Evolutionary conservation across 2,329 filamentous ascomycete species (phyloP).

Genomic region (Aureobasidium leucospermi): DNA sequence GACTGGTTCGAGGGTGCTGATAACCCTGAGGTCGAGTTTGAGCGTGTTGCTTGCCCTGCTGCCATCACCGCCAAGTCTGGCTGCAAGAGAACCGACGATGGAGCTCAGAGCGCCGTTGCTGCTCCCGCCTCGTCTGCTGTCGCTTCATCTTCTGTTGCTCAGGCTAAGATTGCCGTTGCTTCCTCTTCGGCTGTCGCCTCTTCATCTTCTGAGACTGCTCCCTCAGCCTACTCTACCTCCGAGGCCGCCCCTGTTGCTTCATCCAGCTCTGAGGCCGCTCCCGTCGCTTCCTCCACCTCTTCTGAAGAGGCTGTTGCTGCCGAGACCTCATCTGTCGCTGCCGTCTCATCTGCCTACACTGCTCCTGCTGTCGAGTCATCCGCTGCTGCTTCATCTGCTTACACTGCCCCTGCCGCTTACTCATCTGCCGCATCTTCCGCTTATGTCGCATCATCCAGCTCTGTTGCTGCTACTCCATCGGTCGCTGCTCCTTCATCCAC

Average conservation of each 20-base stretch:
- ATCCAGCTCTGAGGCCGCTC: constrained; percentile 6
- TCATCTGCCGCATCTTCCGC: background rate
- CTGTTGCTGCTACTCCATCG: background rate
- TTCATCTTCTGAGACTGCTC: background rate
- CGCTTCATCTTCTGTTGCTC: background rate
- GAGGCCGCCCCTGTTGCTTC: background rate
- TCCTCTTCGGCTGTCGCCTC: constrained; percentile 1
- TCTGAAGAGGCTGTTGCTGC: background rate
- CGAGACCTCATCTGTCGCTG: background rate
- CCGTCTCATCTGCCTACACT: background rate
- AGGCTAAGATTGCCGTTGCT: background rate
- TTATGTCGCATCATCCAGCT: background rate
- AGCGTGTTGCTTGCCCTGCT: constrained; percentile 49
- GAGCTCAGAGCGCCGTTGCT: constrained; percentile 11
- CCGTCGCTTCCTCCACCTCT: background rate
- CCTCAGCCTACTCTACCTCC: constrained; percentile 12
- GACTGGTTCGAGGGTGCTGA: constrained; percentile 52
- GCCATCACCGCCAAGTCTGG: constrained; percentile 40
- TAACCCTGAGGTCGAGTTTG: constrained; percentile 39
- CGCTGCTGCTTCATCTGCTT: background rate
- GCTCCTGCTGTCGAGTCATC: background rate
- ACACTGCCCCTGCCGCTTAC: background rate
- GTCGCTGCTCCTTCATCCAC: background rate
- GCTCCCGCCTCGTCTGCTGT: constrained; percentile 9
- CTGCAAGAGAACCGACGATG: constrained; percentile 27